A percentile compares a stretch with the other conserved stretches of the same genome.
Evolutionary conservation across 108 stramenopile species (phyloP).

Genomic region (Nitzschia sp.): DNA sequence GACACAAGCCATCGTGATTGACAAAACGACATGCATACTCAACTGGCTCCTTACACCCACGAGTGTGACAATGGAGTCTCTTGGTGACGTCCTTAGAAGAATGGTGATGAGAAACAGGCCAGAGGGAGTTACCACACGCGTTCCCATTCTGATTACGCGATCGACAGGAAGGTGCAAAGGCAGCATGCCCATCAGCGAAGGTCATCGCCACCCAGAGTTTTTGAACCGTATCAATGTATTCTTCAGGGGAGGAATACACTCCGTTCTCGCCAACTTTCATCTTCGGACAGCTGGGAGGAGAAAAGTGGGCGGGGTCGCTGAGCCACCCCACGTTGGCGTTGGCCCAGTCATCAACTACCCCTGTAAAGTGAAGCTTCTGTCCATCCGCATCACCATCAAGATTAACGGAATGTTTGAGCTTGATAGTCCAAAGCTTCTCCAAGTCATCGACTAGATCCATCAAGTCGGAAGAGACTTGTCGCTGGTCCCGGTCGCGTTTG

Average conservation of each 20-base stretch:
- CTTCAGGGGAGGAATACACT: slow-evolving; percentile 34
- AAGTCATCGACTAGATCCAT: neutral
- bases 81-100: neutral
- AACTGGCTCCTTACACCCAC: slow-evolving; percentile 18
- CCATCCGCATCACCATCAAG: slow-evolving; percentile 15
- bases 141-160: neutral
- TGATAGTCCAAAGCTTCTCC: slow-evolving; percentile 6
- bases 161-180: slow-evolving; percentile 40
- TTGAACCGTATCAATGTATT: slow-evolving; percentile 40
- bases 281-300: neutral
- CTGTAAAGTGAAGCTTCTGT: neutral
- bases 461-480: neutral
- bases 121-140: neutral
- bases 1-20: slow-evolving; percentile 19
- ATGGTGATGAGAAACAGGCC: neutral
- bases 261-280: slow-evolving; percentile 16
- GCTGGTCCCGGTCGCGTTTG: neutral
- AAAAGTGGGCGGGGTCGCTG: neutral
- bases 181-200: slow-evolving; percentile 42
- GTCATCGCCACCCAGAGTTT: slow-evolving; percentile 48
- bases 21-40: slow-evolving; percentile 19
- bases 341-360: neutral
- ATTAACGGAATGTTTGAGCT: neutral
- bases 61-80: slow-evolving; percentile 22
- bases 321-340: slow-evolving; percentile 4